phyloP scores from a whole-genome alignment of 2,329 filamentous ascomycete genomes.

The Pseudogymnoascus sp. region DNA sequence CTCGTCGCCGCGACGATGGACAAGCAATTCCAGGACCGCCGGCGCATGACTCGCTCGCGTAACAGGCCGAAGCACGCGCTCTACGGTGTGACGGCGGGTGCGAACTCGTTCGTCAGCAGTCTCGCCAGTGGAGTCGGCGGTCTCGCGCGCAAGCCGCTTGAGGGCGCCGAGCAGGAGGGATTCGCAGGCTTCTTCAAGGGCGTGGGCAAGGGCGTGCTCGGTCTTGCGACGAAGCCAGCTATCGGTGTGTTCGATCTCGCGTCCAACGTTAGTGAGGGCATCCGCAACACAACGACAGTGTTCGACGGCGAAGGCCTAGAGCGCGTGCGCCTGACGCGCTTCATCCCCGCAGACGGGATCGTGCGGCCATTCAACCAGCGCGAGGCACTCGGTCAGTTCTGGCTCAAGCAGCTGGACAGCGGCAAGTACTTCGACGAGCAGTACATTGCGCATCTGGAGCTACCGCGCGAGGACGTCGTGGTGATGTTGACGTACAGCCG shows the following conservation, averaged over 20 bases:
- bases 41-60: conserved; percentile 83
- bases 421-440: conserved; percentile 96
- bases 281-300: conserved; percentile 96
- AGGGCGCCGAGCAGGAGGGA: conserved; percentile 93
- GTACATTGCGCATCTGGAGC: conserved; percentile 92
- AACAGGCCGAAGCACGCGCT: conserved; percentile 96
- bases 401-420: conserved; percentile 97
- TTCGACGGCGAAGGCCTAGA: conserved; percentile 94
- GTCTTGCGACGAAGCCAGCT: conserved; percentile 91
- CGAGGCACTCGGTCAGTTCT: conserved; percentile 93
- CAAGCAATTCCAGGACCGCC: conserved; percentile 96
- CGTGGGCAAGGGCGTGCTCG: conserved; percentile 87
- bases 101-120: conserved; percentile 88
- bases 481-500: conserved; percentile 81
- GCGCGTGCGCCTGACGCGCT: conserved; percentile 84
- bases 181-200: conserved; percentile 94
- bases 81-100: conserved; percentile 90
- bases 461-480: conserved; percentile 79
- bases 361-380: conserved; percentile 90
- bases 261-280: conserved; percentile 92
- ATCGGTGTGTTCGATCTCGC: conserved; percentile 96
- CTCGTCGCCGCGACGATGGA: conserved; percentile 91
- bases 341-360: conserved; percentile 85
- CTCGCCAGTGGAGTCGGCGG: conserved; percentile 90
- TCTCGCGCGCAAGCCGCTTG: conserved; percentile 82